Percentiles rank a stretch among this genome's conserved stretches.
Conservation (phyloP, 768 basidiomycete genomes). For the Rhodotorula sphaerocarpa region DNA sequence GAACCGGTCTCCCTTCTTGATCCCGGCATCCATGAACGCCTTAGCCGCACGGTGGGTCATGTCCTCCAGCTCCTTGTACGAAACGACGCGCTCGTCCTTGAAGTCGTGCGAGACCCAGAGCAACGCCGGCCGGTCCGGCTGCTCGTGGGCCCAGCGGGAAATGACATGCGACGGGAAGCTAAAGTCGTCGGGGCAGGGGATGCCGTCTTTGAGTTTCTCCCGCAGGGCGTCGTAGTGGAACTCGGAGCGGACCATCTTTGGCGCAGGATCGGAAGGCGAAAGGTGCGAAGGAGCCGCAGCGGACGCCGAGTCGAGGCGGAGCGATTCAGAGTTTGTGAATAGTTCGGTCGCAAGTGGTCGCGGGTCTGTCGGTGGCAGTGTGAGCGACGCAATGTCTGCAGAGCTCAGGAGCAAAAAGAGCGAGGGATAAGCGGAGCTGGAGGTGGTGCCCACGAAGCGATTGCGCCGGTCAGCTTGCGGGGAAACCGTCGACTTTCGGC, state of each 20-base stretch:
- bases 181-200: slow-evolving; percentile 29
- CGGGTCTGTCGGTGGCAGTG: no score
- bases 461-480: no score
- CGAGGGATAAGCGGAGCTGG: not conserved
- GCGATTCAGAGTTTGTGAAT: no score
- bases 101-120: slow-evolving; percentile 29
- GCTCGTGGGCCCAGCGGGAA: slow-evolving; percentile 4
- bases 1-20: slow-evolving; percentile 32
- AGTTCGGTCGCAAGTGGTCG: no score
- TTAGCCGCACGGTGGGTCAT: slow-evolving; percentile 14
- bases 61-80: slow-evolving; percentile 16
- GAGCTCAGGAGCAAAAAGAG: not conserved
- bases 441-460: not conserved
- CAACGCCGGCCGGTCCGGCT: slow-evolving; percentile 8
- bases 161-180: slow-evolving; percentile 22
- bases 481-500: not conserved
- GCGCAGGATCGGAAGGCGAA: not conserved
- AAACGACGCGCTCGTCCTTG: slow-evolving; percentile 9
- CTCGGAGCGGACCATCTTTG: not conserved
- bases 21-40: slow-evolving; percentile 10
- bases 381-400: no score
- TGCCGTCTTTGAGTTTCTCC: slow-evolving; percentile 5
- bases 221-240: slow-evolving; percentile 13
- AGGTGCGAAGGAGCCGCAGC: no score
- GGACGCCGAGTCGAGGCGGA: no score